phyloP scores from a whole-genome alignment of 768 basidiomycete genomes.

The Trametes meyenii region DNA sequence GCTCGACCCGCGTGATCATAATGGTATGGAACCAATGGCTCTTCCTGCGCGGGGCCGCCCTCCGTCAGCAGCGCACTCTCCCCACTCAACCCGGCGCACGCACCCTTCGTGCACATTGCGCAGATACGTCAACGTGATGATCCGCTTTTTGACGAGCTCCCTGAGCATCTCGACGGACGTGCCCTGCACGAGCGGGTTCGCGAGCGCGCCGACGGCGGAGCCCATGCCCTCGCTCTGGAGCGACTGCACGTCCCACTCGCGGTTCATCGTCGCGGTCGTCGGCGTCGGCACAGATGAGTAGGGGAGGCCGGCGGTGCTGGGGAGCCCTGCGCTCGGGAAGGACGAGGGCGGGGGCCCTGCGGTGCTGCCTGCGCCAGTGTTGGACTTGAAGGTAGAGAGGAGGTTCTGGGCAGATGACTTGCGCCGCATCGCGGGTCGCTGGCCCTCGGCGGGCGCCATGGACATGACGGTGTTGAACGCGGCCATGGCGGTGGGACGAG shows the following conservation, averaged over 20 bases:
- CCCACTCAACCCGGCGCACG: slow-evolving; percentile 19
- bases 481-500: slow-evolving; percentile 24
- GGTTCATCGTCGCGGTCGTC: slow-evolving; percentile 36
- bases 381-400: slow-evolving; percentile 69
- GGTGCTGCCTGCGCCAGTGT: slow-evolving; percentile 1
- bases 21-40: slow-evolving; percentile 91
- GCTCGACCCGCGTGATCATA: slow-evolving; percentile 70
- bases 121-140: slow-evolving; percentile 83
- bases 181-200: slow-evolving; percentile 45
- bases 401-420: slow-evolving; percentile 88
- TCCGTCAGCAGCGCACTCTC: not conserved
- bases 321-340: slow-evolving; percentile 24
- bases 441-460: slow-evolving; percentile 30
- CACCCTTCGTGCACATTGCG: slow-evolving; percentile 89
- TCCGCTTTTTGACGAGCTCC: slow-evolving; percentile 81
- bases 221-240: slow-evolving; percentile 49
- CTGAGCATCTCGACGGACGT: slow-evolving; percentile 79
- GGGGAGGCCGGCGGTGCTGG: slow-evolving; percentile 19
- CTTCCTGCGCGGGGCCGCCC: slow-evolving; percentile 47
- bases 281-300: slow-evolving; percentile 29
- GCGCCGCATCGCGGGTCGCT: slow-evolving; percentile 67
- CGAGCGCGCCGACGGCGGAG: slow-evolving; percentile 19
- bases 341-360: slow-evolving; percentile 23
- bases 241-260: slow-evolving; percentile 79
- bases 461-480: slow-evolving; percentile 32